These are phyloP conservation scores for Bryopsis sp. DNA, from an alignment of 139 green algal species.

Conservation along the genomic window DNA sequence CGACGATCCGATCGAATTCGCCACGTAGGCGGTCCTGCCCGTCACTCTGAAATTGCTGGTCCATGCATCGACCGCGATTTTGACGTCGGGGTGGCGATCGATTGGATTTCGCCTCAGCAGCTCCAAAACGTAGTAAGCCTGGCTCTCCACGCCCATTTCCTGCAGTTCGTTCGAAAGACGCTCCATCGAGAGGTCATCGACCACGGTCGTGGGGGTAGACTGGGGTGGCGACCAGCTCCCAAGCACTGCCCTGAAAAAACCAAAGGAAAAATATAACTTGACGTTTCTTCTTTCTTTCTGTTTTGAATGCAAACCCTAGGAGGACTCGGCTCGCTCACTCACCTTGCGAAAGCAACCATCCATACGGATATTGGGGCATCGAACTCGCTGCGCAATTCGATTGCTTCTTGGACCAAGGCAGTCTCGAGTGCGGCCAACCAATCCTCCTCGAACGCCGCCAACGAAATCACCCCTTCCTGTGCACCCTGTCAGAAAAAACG, in stretches of 20 bases:
- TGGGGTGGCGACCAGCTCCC: background rate
- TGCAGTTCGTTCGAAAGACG: conserved; percentile 12
- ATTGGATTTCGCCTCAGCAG: background rate
- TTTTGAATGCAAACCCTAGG: no score
- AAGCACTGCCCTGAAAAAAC: background rate
- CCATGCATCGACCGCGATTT: background rate
- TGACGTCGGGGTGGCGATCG: background rate
- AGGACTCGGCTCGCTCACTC: no score
- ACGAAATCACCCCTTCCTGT: no score
- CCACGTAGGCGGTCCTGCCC: conserved; percentile 43
- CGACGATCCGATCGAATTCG: conserved; percentile 2
- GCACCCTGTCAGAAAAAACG: no score
- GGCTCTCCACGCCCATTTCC: background rate
- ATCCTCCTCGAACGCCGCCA: no score
- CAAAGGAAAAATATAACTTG: no score
- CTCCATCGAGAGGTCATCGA: conserved; percentile 23
- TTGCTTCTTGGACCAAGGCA: no score
- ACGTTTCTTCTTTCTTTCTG: no score
- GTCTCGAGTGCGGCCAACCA: no score
- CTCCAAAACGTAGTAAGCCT: conserved; percentile 16
- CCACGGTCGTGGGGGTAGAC: background rate
- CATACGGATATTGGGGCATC: no score
- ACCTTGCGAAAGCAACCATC: no score
- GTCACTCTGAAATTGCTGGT: conserved; percentile 24
- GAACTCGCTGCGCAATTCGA: no score